Evolutionary conservation across 768 basidiomycete genomes (phyloP), one percentile per base, ranked within the genome.

Genomic region (Lactarius hengduanensis): DNA sequence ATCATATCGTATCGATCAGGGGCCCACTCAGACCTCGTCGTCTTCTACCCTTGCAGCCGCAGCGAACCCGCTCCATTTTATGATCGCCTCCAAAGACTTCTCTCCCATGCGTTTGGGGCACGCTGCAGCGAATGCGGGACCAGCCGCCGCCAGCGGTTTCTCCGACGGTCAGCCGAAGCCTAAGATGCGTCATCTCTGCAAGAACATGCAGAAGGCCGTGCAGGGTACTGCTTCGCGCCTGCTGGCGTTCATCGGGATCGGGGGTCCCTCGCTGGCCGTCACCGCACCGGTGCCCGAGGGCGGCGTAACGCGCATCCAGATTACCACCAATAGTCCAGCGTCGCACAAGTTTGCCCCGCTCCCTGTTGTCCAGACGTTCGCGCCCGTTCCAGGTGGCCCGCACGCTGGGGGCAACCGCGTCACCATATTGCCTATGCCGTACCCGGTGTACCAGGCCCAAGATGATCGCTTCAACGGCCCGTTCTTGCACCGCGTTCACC

Each of bases 401-500:
- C 53, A 34, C 11, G 47, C 32, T 47, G 43, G 34, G 5, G 10
- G 28, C 30, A 13, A 50, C 2, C 4, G 15, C 9, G 13, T 50
- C 20, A 16, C 16, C 10, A 26, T 36, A 53, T 20, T 16, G 13
- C 9, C 30, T 7, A 16, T 60, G 30, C 32, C 50, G 28, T 53
- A n/a, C 26, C 57, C 36, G 22, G 15, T 58, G 65, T 69, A 71
- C 61, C 70, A 70, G n/a, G 75, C 74, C 36, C 73, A 69, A 67
- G 73, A 77, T 11, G 59, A 71, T 41, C 70, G 58, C 43, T 53
- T 61, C 57, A 64, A 60, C 61, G 61, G 30, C 9, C 41, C 71
- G 38, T 72, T 71, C 67, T 71, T 68, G 64, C 63, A 65, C 55
- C 86, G 92, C 56, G 77, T 93, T 68, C 84, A 87, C 72, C 77